These are phyloP conservation scores for Pythium aquatile DNA, from an alignment of 352 stramenopile species.

Conservation along the genomic window DNA sequence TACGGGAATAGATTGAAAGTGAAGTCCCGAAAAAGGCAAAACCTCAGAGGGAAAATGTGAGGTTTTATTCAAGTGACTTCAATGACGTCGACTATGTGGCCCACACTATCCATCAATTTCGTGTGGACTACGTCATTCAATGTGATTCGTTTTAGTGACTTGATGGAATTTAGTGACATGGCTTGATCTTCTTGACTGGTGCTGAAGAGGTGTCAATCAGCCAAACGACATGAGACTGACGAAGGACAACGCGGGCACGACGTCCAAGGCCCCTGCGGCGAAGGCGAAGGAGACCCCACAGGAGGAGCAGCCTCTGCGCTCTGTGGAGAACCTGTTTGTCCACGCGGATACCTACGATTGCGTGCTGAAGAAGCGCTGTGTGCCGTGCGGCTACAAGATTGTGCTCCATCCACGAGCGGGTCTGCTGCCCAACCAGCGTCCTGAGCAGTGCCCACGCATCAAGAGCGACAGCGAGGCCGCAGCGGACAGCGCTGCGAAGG, in stretches of 20 bases:
- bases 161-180: conserved; percentile 24
- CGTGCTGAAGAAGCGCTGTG: conserved; percentile 58
- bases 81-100: conserved; percentile 4
- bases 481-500: not conserved
- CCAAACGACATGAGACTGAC: conserved; percentile 7
- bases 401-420: conserved; percentile 55
- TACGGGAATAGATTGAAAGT: conserved; percentile 8
- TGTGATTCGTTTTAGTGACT: not conserved
- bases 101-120: not conserved
- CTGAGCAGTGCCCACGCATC: conserved; percentile 73
- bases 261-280: not conserved
- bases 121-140: conserved; percentile 12
- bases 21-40: conserved; percentile 3
- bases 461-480: not conserved
- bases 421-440: conserved; percentile 69
- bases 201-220: conserved; percentile 10
- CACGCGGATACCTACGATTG: conserved; percentile 70
- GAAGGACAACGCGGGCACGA: conserved; percentile 3
- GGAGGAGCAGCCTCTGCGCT: conserved; percentile 28
- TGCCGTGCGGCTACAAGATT: conserved; percentile 89
- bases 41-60: conserved; percentile 2
- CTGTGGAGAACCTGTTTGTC: conserved; percentile 55
- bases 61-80: conserved; percentile 22
- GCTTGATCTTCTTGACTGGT: conserved; percentile 23
- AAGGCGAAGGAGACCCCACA: conserved; percentile 1